phyloP scores from a whole-genome alignment of 1,284 basidiomycete species.

The Wolfiporia cocos region DNA sequence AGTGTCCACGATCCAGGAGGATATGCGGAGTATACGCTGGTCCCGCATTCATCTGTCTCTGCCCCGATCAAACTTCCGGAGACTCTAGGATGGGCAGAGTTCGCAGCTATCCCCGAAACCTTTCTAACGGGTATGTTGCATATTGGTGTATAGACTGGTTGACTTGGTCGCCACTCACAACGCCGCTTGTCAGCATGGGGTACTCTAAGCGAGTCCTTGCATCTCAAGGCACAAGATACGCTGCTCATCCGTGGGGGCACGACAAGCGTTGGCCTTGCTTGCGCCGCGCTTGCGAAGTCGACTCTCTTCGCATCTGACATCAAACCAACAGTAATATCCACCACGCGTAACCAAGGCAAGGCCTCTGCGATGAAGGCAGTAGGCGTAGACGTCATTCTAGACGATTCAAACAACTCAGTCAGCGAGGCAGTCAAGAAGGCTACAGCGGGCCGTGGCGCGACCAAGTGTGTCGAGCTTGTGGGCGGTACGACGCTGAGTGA shows the following conservation, averaged over 20 bases:
- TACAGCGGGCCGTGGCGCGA: conserved; percentile 5
- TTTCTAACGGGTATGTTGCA: conserved; percentile 6
- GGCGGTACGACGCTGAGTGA: conserved; percentile 6
- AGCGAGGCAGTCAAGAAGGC: conserved; percentile 2
- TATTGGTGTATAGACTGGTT: neutral
- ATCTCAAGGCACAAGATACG: conserved; percentile 4
- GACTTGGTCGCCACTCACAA: neutral
- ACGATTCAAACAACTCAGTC: conserved; percentile 3
- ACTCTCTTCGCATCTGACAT: conserved; percentile 5
- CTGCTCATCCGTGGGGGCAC: conserved; percentile 9
- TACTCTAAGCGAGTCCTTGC: conserved; percentile 6
- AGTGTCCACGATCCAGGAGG: neutral
- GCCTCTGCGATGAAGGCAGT: conserved; percentile 3
- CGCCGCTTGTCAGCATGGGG: conserved; percentile 5
- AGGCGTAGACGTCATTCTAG: conserved; percentile 6
- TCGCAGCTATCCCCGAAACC: conserved; percentile 9
- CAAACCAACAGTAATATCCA: conserved; percentile 6
- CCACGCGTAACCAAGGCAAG: conserved; percentile 7
- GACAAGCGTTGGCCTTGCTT: conserved; percentile 9
- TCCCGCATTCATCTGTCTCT: conserved; percentile 7
- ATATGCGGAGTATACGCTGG: conserved; percentile 7
- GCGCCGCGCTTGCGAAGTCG: conserved; percentile 9
- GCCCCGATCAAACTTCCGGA: conserved; percentile 6
- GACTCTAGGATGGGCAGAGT: conserved; percentile 7
- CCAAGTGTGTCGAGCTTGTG: conserved; percentile 8